Evolutionary conservation across 2,329 filamentous ascomycete species (phyloP).

Genomic region (Trichoderma lentiforme): DNA sequence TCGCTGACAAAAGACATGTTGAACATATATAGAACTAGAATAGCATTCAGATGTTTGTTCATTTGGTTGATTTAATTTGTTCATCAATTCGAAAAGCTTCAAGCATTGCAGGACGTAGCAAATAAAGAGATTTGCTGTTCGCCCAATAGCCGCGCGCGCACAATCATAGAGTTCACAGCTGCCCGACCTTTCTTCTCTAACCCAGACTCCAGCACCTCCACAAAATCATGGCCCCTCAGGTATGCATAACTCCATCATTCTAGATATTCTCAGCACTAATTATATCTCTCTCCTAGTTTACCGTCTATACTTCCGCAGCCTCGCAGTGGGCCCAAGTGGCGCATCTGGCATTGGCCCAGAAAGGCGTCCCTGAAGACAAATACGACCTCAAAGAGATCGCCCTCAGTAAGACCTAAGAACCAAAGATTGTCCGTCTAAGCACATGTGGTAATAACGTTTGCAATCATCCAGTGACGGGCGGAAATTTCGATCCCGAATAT

Average conservation of each 20-base stretch:
- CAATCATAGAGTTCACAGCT: background rate
- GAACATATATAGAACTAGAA: background rate
- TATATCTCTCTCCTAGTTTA: constrained; percentile 11
- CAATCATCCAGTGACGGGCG: background rate
- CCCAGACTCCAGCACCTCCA: background rate
- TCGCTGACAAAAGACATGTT: background rate
- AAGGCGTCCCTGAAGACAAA: constrained; percentile 20
- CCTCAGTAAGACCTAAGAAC: background rate
- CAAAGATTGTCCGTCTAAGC: background rate
- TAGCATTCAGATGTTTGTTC: background rate
- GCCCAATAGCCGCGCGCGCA: background rate
- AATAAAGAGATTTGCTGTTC: background rate
- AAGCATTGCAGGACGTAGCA: background rate
- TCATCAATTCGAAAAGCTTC: background rate
- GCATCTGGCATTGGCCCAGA: constrained; percentile 22
- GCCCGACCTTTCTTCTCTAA: background rate
- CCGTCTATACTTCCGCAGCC: constrained; percentile 21
- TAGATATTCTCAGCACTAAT: background rate
- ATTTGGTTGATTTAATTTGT: background rate
- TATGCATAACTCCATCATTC: too few relatives aligned
- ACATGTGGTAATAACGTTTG: background rate
- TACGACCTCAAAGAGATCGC: constrained; percentile 21
- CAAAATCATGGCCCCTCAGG: background rate
- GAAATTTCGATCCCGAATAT: constrained; percentile 22
- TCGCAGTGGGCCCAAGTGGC: constrained; percentile 24